Base-by-base conservation (phyloP, 805 yeast genomes). In the Candida sonorensis region DNA sequence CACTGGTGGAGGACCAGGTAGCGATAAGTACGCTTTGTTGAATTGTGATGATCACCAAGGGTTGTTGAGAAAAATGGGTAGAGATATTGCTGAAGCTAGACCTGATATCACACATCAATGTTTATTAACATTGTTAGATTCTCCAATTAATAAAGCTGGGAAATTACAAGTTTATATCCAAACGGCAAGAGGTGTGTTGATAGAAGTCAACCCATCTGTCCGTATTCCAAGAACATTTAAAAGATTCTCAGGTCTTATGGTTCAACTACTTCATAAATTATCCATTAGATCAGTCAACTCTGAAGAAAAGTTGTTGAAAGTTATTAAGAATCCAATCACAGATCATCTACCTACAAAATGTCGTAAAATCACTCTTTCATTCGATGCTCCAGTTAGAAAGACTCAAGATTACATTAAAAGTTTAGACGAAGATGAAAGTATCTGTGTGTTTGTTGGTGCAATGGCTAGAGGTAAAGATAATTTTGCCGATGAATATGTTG, bases 51-150 rank as follows among this genome's bases (percentile, higher is more conserved):
- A 92, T 57, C 98, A 92, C 58, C 98, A 92, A 64, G 97, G 97
- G 11, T 67, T 90, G 32, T 66, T 92, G 50, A 81, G 90, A 58
- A 90, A 87, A 56, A 86, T 90, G 94, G 95, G 94, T 33, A 76
- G 97, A 55, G 97, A 92, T 54, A 90, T 92, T 42, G 85, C 95
- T 30, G 98, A 92, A 55, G 97, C 97, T 7, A 77, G 98, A 59
- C 98, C 98, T n/a, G 98, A 92, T 59, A 92, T 92, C 51, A 92
- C 98, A 27, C 98, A 92, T 57, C 98, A 90, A 62, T 92, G 98
- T 68, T 73, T 92, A 26, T 69, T 92, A 59, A 90, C 98, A 4
- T 67, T 92, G 43, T 68, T 92, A 49, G 98, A 92, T 59, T 85
- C 96, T n/a, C 98, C 98, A 26, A 82, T 92, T 50, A 92, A 92